Base-by-base conservation (phyloP, 331 rosid species). In the Arachis monticola region DNA sequence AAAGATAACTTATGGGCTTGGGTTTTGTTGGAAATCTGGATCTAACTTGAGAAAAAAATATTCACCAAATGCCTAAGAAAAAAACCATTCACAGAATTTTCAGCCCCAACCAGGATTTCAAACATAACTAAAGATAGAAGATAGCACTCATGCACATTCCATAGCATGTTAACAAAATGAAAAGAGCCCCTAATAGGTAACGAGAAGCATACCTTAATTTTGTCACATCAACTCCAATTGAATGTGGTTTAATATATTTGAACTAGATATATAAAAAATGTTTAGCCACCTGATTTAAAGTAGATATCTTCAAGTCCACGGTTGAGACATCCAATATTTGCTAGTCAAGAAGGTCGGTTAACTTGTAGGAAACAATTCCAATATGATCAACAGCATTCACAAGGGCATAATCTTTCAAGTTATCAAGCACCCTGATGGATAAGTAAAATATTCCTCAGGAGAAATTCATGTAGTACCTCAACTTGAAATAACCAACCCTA, bases 381-480 rank as follows among this genome's bases (percentile, higher is more conserved):
- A 94, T 93, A 86, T 94, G 97, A 88, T 92, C 99, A 59, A 94
- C 97, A 14, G 96, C 93, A 78, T 94, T 94, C 38, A 94, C 93
- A 62, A 92, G 92, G 73, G 99, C 96, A 86, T 94, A 94, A 85
- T 92, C 97, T 83, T 92, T 94, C 71, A 94, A 82, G 85, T 94
- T 90, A 11, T 94, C 97, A 83, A 92, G 85, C 10, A 92, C 93
- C 91, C 97, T 94, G 76, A 60, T 17, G 17, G 63, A 84, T 22
- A 70, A 75, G 78, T 12, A 14, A 69, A 59, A 40, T 46, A 67
- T 63, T 46, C 30, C 10, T 45, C 82, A 73, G 69, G 42, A 48
- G 69, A 44, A 52, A 44, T 65, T 57, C 72, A 65, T 12, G 72
- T 42, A 76, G 41, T 63, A 53, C 9, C 7, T 53, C 59, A 53